Conservation (phyloP, 169 alveolate genomes). For the Plasmodium sp. region DNA sequence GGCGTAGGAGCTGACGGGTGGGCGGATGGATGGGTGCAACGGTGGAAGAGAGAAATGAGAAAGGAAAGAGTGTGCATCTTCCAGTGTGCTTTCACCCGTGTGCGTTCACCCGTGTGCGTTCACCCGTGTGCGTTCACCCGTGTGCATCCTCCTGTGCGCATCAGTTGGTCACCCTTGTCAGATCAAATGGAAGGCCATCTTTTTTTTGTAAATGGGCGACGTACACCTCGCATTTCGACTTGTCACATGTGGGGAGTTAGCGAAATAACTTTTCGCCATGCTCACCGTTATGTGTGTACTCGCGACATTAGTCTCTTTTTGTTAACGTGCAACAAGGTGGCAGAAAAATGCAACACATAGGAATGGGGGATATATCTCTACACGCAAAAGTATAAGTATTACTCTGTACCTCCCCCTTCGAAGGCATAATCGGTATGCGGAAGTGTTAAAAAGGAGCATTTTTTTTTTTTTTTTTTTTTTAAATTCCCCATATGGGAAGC, state of each 20-base stretch:
- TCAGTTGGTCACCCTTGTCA: neutral
- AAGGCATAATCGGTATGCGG: neutral
- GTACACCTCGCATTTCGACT: neutral
- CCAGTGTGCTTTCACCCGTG: neutral
- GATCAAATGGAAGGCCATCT: neutral
- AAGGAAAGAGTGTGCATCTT: neutral
- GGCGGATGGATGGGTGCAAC: neutral
- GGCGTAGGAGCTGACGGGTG: neutral
- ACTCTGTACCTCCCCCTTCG: neutral
- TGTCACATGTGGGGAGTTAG: neutral
- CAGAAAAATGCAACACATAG: neutral
- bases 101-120: neutral
- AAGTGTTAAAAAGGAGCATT: neutral
- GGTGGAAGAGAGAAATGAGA: neutral
- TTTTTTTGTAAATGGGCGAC: neutral
- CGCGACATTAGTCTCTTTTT: neutral
- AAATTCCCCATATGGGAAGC: neutral
- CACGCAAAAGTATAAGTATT: neutral
- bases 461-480: neutral
- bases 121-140: neutral
- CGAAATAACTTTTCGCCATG: neutral
- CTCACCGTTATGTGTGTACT: neutral
- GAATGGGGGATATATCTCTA: neutral
- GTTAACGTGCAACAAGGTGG: neutral
- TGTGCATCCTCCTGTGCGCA: no score